Evolutionary conservation across 164 flowering plant species (phyloP), one percentile per base, ranked within the genome.

Genomic region (Kalanchoe fedtschenkoi): DNA sequence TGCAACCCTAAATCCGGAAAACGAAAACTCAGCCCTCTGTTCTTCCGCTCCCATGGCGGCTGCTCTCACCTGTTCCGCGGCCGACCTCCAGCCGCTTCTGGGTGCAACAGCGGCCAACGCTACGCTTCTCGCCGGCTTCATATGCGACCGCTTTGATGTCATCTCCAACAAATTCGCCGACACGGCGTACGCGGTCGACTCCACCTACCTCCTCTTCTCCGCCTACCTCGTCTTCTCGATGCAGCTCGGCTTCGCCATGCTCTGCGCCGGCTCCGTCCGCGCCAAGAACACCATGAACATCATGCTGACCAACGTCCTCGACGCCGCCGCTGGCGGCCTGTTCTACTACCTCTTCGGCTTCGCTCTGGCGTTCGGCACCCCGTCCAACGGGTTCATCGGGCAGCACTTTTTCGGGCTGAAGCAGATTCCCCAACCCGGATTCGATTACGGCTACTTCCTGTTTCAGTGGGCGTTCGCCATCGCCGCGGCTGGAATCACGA

Each of bases 191-290:
- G 82, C 79, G 32, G 39, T 79, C 19, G 74, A 79, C 64, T 65
- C 58, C 62, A 74, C 76, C 6, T 79, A 70, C 66, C 83, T 79
- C 17, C 73, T 79, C 65, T 76, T 76, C 75, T 79, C 83, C 13
- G 78, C 83, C n/a, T 79, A 79, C 72, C 67, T 79, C 4, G 83
- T 79, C 62, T 79, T 79, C 61, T 57, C 75, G 16, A 79, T 79
- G 83, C 83, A 79, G 34, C 72, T 79, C 0, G 83, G 83, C 62
- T 79, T 79, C 68, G 82, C 80, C 68, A 76, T 78, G 82, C 78
- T 78, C 63, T 78, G 82, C 61, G 82, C 82, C 53, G 82, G 82
- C 58, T 78, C 82, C 26, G 82, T 78, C 44, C 76, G 82, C 2
- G 82, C 82, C 65, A 78, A 78, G 37, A 78, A 78, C 64, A 71